Evolutionary conservation across 208 protist genomes (phyloP), one percentile per base, ranked within the genome.

Genomic region (Lotmaria passim): DNA sequence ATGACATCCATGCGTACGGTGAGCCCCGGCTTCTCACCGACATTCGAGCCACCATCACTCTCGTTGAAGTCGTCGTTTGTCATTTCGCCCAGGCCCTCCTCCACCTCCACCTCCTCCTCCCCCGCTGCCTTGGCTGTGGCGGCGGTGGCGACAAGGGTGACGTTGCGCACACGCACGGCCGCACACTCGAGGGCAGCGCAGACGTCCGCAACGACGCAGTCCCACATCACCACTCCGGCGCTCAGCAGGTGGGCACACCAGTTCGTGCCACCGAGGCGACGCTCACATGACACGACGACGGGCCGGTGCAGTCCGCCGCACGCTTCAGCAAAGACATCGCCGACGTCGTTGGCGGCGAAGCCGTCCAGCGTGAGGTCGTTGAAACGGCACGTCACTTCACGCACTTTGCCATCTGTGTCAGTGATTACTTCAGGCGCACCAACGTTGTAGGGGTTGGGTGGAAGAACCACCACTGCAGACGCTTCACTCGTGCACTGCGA

Each of bases 131-230:
- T n/a, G n/a, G n/a, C n/a, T n/a, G n/a, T n/a, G n/a, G n/a, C n/a
- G n/a, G n/a, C n/a, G n/a, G 41, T 26, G 26, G 73, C 66, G 28
- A 51, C 23, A 8, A 78, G 43, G 0, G 34, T 33, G 8, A 78
- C 73, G 38, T 78, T 78, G 26, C 73, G 73, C 24, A 78, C 52
- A 2, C 73, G 69, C 5, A 46, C 43, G n/a, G 64, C 17, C 1
- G 48, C 36, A 17, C 58, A 73, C n/a, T 67, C 64, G n/a, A 78
- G 73, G 15, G 26, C 31, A 1, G 60, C 56, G 23, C 65, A 55
- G 26, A 78, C 73, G 43, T 78, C 66, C 1, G 59, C 64, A 12
- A 78, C 26, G 0, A 78, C 36, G n/a, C 61, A 47, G 7, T 72
- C 64, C 0, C 73, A 43, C 7, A 78, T 28, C 21, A 21, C 26